Conservation (phyloP, 1,284 basidiomycete species). For the Porodaedalea pini region DNA sequence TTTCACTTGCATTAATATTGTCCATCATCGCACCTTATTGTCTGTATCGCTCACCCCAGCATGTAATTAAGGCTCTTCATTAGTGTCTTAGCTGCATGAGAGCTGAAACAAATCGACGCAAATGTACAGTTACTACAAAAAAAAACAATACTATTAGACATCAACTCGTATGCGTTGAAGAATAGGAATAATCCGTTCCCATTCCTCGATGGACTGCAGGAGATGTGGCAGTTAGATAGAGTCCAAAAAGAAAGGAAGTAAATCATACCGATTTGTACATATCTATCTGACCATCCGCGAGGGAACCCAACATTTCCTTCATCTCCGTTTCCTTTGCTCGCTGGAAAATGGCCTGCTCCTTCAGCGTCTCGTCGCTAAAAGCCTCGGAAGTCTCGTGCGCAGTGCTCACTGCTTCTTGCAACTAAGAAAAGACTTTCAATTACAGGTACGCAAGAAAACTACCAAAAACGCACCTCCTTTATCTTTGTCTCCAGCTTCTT, state of each 20-base stretch:
- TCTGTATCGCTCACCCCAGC: too few species aligned
- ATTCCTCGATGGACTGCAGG: slow-evolving; percentile 81
- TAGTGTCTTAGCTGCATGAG: neutral
- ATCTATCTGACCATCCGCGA: slow-evolving; percentile 93
- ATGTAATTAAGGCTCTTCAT: too few species aligned
- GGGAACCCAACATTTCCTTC: slow-evolving; percentile 87
- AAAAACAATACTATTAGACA: slow-evolving; percentile 48
- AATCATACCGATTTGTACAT: slow-evolving; percentile 79
- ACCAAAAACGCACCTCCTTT: slow-evolving; percentile 68
- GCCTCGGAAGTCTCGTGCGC: slow-evolving; percentile 95
- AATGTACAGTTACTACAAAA: slow-evolving; percentile 1
- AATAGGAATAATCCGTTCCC: slow-evolving; percentile 85
- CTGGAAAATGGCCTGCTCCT: slow-evolving; percentile 89
- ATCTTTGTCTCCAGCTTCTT: slow-evolving; percentile 90
- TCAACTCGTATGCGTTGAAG: slow-evolving; percentile 86
- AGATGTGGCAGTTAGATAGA: slow-evolving; percentile 14
- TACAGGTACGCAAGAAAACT: neutral
- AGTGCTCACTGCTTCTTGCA: slow-evolving; percentile 93
- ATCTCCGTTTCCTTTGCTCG: slow-evolving; percentile 89
- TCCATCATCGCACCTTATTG: too few species aligned
- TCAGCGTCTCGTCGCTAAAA: slow-evolving; percentile 90
- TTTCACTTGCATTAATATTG: too few species aligned
- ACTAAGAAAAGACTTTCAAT: slow-evolving; percentile 41
- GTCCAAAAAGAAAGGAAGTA: slow-evolving; percentile 12
- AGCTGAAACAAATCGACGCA: neutral